These are phyloP conservation scores for Gilbertella persicaria DNA, from an alignment of 371 early-diverging fungal species.

Conservation along the genomic window DNA sequence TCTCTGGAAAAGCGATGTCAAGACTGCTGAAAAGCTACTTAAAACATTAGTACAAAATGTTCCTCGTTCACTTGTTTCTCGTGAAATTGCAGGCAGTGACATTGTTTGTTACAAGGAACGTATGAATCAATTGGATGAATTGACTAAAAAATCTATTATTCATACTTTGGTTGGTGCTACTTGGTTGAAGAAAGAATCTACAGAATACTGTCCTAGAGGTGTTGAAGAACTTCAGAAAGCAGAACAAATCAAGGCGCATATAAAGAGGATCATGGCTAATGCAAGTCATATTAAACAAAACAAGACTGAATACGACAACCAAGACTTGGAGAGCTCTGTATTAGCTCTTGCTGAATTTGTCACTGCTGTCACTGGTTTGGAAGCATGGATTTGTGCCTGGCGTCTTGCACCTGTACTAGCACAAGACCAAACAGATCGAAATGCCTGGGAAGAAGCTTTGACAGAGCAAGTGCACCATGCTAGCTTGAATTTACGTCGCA, in stretches of 20 bases:
- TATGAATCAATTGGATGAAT: slow-evolving; percentile 26
- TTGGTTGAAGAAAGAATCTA: slow-evolving; percentile 14
- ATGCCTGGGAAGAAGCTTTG: slow-evolving; percentile 17
- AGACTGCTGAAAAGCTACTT: slow-evolving; percentile 22
- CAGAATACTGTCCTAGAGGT: slow-evolving; percentile 19
- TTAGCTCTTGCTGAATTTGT: slow-evolving; percentile 46
- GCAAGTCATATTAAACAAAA: neutral
- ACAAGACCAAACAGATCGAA: slow-evolving; percentile 5
- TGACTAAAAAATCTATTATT: slow-evolving; percentile 23
- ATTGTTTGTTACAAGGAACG: slow-evolving; percentile 19
- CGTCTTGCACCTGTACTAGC: slow-evolving; percentile 13
- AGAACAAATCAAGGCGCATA: slow-evolving; percentile 16
- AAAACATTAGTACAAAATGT: slow-evolving; percentile 13
- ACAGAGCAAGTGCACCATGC: slow-evolving; percentile 28
- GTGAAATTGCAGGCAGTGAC: slow-evolving; percentile 14
- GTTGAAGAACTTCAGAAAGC: slow-evolving; percentile 30
- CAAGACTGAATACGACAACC: too few species aligned
- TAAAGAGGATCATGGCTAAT: slow-evolving; percentile 14
- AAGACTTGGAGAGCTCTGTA: slow-evolving; percentile 36
- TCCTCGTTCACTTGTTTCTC: slow-evolving; percentile 25
- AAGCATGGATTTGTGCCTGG: slow-evolving; percentile 47
- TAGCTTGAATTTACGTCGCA: slow-evolving; percentile 31
- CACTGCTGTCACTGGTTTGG: slow-evolving; percentile 34
- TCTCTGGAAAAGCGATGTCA: slow-evolving; percentile 33
- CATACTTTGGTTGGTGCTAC: slow-evolving; percentile 26